Base-by-base conservation (phyloP, 768 basidiomycete species). In the Tricholoma saponaceum region DNA sequence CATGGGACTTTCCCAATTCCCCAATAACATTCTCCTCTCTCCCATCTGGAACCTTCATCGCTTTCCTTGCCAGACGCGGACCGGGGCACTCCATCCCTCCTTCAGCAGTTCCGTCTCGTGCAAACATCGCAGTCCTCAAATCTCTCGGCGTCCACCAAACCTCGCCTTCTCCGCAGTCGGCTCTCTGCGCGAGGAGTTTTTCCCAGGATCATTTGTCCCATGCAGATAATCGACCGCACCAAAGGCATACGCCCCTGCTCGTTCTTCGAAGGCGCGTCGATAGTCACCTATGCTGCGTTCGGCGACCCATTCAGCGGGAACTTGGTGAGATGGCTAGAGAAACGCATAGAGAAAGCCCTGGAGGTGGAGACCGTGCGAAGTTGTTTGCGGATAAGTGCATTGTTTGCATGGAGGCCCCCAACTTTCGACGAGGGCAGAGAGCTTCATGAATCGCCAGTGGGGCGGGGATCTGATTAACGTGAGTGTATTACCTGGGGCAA, bases 111-210 rank as follows among this genome's bases (percentile, higher is more conserved):
- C n/a, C n/a, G n/a, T n/a, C n/a, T n/a, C n/a, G n/a, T n/a, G n/a
- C n/a, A n/a, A n/a, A n/a, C n/a, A n/a, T n/a, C n/a, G n/a, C n/a
- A n/a, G n/a, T n/a, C n/a, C n/a, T n/a, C n/a, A n/a, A n/a, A n/a
- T n/a, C n/a, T n/a, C n/a, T n/a, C n/a, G n/a, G n/a, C n/a, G n/a
- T n/a, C n/a, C 76, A 79, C 74, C 60, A 83, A 84, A 98, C 69
- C 78, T 98, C 62, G 94, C 95, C 5, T 99, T 99, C 80, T 91
- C 89, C 35, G 95, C 96, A 16, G 96, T 98, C 46, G 96, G 96
- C 26, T 95, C 92, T 8, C 81, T 99, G 12, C 83, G 93, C 44
- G 96, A 99, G 69, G 94, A 97, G 66, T 92, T 98, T 71, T 70
- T 83, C 30, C 95, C 95, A 0, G 95, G 96, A 23, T 85, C 92